Evolutionary conservation across 306 rosid genomes (phyloP), one percentile per base, ranked within the genome.

Genomic region (Heteromeles arbutifolia): DNA sequence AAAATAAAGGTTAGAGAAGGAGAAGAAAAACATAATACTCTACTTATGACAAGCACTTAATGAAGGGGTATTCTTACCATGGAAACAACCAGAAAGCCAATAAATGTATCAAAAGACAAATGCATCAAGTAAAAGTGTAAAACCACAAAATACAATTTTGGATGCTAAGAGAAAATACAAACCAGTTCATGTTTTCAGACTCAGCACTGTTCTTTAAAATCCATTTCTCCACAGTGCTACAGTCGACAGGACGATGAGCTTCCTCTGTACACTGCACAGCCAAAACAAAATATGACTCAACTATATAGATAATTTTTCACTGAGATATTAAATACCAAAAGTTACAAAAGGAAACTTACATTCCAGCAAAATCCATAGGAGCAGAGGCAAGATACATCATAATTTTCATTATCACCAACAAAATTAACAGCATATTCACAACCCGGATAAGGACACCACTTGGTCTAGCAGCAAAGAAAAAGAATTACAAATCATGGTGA

Each of bases 121-220:
- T 56, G 17, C 53, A 56, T 43, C 5, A 72, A 24, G 53, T 45
- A 15, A 14, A 45, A 45, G 53, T 45, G 53, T 37, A 14, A 5
- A 72, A 57, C 32, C 65, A 72, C 53, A 24, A 32, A 52, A 37
- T 56, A 72, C 9, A 54, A 72, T 72, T 56, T 53, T 8, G 14
- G 67, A 24, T 37, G 67, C 22, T 37, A 22, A 72, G 12, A 15
- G 34, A 57, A 34, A 22, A 34, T 32, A 52, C 71, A 45, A 79
- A 87, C 96, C 98, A 94, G 76, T 94, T 92, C 97, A 90, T 94
- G 75, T 92, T 94, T 86, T 92, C 97, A 75, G 98, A 90, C 86
- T 92, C 97, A 6, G 97, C 95, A 85, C 92, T 92, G 79, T 92
- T 94, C 92, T 94, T 94, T 90, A 90, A 65, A 74, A 94, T 84